Conservation (phyloP, 2,329 filamentous ascomycete genomes). For the Lachnellula cervina region DNA sequence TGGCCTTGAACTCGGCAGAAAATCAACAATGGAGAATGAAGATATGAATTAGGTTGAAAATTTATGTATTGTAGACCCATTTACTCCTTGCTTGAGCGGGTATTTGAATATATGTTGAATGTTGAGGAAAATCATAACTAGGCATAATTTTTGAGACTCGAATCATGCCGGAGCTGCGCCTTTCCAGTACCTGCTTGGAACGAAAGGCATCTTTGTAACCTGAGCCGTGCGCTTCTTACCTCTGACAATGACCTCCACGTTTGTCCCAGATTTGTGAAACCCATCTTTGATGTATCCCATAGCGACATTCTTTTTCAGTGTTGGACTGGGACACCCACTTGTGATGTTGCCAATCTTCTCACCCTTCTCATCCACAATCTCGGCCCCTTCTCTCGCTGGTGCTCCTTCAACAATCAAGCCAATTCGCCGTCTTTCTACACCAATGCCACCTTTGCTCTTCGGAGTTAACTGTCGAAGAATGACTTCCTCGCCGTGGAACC, state of each 20-base stretch:
- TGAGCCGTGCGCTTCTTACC: constrained; percentile 62
- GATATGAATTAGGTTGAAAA: background rate
- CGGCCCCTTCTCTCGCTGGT: constrained; percentile 82
- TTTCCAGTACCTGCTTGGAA: constrained; percentile 58
- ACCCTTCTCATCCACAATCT: constrained; percentile 62
- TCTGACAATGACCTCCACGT: constrained; percentile 59
- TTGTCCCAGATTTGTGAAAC: constrained; percentile 63
- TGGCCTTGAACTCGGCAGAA: background rate
- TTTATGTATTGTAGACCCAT: background rate
- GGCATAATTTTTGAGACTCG: background rate
- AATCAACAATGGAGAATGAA: background rate
- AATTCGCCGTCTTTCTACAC: constrained; percentile 68
- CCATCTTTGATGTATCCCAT: constrained; percentile 78
- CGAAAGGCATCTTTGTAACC: constrained; percentile 68
- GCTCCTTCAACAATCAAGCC: constrained; percentile 80
- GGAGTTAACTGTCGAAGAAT: constrained; percentile 74
- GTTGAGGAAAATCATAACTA: background rate
- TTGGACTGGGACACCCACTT: constrained; percentile 84
- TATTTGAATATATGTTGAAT: background rate
- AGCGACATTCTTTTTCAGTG: constrained; percentile 82
- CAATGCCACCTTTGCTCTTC: constrained; percentile 65
- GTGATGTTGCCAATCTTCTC: constrained; percentile 75
- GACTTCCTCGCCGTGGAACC: constrained; percentile 79
- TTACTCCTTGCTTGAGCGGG: background rate
- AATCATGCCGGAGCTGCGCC: constrained; percentile 6